Conservation (phyloP, 2,329 filamentous ascomycete genomes). For the Xylariaceae sp. region DNA sequence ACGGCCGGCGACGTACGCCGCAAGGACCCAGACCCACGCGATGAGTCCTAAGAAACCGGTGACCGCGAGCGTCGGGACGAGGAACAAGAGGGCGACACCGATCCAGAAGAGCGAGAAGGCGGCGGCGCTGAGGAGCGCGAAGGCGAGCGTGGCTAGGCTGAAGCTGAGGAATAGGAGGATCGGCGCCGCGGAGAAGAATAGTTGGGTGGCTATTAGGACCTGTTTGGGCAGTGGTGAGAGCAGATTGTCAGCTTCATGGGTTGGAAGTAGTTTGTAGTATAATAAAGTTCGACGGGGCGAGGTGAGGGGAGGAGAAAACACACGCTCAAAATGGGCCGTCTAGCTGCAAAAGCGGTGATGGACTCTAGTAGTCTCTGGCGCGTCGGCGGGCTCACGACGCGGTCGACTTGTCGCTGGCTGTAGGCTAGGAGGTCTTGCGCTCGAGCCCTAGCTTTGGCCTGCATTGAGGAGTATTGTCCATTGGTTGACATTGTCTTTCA, state of each 20-base stretch:
- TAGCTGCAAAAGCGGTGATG: slow-evolving; percentile 52
- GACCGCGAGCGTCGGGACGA: slow-evolving; percentile 66
- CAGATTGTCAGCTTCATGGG: not conserved
- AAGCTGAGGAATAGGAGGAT: slow-evolving; percentile 66
- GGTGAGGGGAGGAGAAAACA: slow-evolving; percentile 28
- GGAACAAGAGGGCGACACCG: slow-evolving; percentile 60
- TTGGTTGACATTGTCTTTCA: slow-evolving; percentile 17
- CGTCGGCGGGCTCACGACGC: slow-evolving; percentile 56
- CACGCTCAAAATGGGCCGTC: slow-evolving; percentile 68
- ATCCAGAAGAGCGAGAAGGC: slow-evolving; percentile 66
- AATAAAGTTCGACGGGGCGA: no score
- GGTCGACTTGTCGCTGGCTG: slow-evolving; percentile 43
- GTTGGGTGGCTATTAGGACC: slow-evolving; percentile 65
- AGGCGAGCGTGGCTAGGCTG: slow-evolving; percentile 55
- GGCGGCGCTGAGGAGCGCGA: slow-evolving; percentile 59
- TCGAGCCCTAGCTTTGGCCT: slow-evolving; percentile 28
- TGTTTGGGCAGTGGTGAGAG: slow-evolving; percentile 30
- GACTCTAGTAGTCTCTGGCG: slow-evolving; percentile 54
- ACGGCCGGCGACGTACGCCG: slow-evolving; percentile 49
- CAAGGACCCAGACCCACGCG: slow-evolving; percentile 65
- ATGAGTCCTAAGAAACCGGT: slow-evolving; percentile 59
- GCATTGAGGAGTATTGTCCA: no score
- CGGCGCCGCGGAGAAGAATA: slow-evolving; percentile 62
- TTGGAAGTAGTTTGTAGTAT: not conserved
- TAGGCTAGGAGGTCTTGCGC: slow-evolving; percentile 37